phyloP scores from a whole-genome alignment of 2,329 filamentous ascomycete species.

The Ambrosiella xylebori region DNA sequence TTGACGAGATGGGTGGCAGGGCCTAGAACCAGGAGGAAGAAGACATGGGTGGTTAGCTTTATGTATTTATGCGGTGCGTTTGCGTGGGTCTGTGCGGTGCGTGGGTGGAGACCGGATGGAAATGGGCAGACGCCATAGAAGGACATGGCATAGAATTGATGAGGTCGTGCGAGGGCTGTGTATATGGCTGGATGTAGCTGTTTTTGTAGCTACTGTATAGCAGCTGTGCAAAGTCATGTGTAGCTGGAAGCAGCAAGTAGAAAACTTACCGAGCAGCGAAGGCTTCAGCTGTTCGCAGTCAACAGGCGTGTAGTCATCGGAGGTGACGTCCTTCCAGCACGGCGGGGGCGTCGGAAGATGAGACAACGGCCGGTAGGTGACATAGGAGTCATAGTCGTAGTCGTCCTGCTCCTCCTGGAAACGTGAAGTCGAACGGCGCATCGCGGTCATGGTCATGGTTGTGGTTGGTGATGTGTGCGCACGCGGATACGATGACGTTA shows the following conservation, averaged over 20 bases:
- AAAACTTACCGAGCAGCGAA: conserved; percentile 22
- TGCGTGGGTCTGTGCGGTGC: too few relatives aligned
- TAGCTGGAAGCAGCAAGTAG: neutral
- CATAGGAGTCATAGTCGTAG: conserved; percentile 31
- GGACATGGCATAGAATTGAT: too few relatives aligned
- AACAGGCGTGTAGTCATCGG: conserved; percentile 18
- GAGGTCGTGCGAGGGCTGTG: too few relatives aligned
- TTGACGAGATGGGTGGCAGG: conserved; percentile 50
- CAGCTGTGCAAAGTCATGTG: neutral
- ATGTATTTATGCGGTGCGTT: too few relatives aligned
- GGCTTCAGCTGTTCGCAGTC: conserved; percentile 28
- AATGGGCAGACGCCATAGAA: too few relatives aligned
- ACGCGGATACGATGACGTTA: neutral
- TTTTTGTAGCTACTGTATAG: too few relatives aligned
- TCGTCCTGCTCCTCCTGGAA: conserved; percentile 13
- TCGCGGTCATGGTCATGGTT: conserved; percentile 2
- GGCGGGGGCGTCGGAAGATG: conserved; percentile 50
- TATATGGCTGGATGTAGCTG: too few relatives aligned
- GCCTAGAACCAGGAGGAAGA: conserved; percentile 24
- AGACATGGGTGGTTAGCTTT: neutral
- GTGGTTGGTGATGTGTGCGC: neutral
- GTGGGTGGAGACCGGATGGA: too few relatives aligned
- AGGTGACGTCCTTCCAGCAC: conserved; percentile 30
- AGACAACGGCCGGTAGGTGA: conserved; percentile 49
- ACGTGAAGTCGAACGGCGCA: conserved; percentile 14